phyloP scores from a whole-genome alignment of 2,329 filamentous ascomycete genomes.

The Fusarium miscanthi region DNA sequence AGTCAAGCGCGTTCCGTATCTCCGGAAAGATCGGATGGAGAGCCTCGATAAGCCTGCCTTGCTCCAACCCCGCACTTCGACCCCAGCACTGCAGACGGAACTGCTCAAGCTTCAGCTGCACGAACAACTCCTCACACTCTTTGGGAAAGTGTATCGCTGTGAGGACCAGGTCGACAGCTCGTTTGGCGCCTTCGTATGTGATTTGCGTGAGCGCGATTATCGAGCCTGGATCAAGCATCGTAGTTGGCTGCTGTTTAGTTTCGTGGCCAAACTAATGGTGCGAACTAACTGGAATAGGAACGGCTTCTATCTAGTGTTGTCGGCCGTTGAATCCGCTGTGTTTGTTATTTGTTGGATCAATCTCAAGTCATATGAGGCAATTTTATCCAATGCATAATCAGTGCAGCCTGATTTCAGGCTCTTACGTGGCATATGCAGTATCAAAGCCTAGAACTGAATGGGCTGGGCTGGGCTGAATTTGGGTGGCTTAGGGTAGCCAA shows the following conservation, averaged over 20 bases:
- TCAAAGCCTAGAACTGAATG: not conserved
- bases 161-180: not conserved
- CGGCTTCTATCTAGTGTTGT: not conserved
- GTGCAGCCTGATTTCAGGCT: not conserved
- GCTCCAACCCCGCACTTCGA: not conserved
- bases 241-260: accelerated
- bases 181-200: not conserved
- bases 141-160: not conserved
- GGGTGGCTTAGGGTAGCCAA: not conserved
- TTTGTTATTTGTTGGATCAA: no score
- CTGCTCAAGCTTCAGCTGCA: not conserved
- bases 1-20: not conserved
- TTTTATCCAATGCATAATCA: not conserved
- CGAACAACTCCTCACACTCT: not conserved
- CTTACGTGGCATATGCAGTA: not conserved
- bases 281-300: accelerated
- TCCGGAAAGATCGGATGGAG: not conserved
- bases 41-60: not conserved
- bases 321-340: not conserved
- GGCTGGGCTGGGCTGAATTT: not conserved
- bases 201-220: not conserved
- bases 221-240: not conserved
- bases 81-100: slow-evolving; percentile 3
- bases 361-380: not conserved
- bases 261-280: accelerated